phyloP scores from a whole-genome alignment of 805 yeast genomes.

The Barnettozyma vustinii region DNA sequence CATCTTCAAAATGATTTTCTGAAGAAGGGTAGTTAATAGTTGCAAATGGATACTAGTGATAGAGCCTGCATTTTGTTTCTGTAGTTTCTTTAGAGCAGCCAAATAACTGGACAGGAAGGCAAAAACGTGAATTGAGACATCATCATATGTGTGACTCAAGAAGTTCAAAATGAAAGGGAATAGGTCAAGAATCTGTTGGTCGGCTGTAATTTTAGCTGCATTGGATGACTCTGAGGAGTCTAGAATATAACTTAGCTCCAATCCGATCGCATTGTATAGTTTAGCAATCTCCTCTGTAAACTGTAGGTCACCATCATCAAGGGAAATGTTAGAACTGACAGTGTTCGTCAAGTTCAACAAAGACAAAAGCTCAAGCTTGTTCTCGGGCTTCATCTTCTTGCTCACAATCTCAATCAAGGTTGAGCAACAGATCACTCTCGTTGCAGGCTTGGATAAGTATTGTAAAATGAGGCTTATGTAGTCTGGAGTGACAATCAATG shows the following conservation, averaged over 20 bases:
- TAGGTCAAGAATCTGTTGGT: slow-evolving; percentile 49
- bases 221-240: slow-evolving; percentile 46
- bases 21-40: slow-evolving; percentile 56
- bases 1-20: slow-evolving; percentile 71
- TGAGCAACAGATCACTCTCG: slow-evolving; percentile 26
- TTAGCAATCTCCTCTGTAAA: slow-evolving; percentile 74
- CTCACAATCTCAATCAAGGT: slow-evolving; percentile 60
- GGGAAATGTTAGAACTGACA: slow-evolving; percentile 32
- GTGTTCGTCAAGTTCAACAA: slow-evolving; percentile 62
- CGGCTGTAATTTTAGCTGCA: slow-evolving; percentile 34
- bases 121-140: slow-evolving; percentile 76
- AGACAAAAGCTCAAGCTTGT: slow-evolving; percentile 57
- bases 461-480: slow-evolving; percentile 44
- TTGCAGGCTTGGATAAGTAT: slow-evolving; percentile 42
- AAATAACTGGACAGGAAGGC: slow-evolving; percentile 75
- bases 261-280: slow-evolving; percentile 65
- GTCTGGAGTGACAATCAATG: slow-evolving; percentile 20
- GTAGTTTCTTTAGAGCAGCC: slow-evolving; percentile 56
- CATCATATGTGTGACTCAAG: slow-evolving; percentile 81
- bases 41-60: slow-evolving; percentile 37
- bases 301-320: slow-evolving; percentile 49
- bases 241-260: slow-evolving; percentile 66
- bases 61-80: slow-evolving; percentile 35
- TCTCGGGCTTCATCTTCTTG: slow-evolving; percentile 73
- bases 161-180: slow-evolving; percentile 71